Conservation (phyloP, 495 filamentous ascomycete genomes). For the Xylaria acuta region DNA sequence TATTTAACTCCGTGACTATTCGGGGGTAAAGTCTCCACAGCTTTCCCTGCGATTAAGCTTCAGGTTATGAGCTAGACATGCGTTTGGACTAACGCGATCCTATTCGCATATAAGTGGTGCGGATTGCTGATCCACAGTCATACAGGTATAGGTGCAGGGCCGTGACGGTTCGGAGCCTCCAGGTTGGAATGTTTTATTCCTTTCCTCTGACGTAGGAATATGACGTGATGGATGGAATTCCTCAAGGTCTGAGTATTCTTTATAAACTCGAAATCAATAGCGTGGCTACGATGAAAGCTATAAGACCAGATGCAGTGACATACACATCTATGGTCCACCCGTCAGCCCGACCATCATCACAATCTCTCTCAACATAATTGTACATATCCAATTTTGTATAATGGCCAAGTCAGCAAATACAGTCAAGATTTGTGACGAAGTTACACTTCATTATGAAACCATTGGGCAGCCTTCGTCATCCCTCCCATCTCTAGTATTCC, state of each 20-base stretch:
- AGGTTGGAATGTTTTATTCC: background rate
- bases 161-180: background rate
- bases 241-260: background rate
- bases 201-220: background rate
- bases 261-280: background rate
- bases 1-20: constrained; percentile 6
- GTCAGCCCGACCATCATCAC: background rate
- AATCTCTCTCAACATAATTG: background rate
- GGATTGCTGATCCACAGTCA: background rate
- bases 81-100: constrained; percentile 1
- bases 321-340: background rate
- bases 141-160: no score
- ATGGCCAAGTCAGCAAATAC: constrained; percentile 1
- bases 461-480: constrained; percentile 1
- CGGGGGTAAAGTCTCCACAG: background rate
- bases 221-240: background rate
- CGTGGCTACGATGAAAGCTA: background rate
- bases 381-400: background rate
- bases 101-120: no score
- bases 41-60: background rate
- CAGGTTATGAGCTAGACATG: background rate
- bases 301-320: background rate
- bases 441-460: constrained; percentile 2
- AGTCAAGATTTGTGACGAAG: background rate
- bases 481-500: constrained; percentile 6